phyloP scores from a whole-genome alignment of 352 stramenopile species.

The Pythium scleroteichum region DNA sequence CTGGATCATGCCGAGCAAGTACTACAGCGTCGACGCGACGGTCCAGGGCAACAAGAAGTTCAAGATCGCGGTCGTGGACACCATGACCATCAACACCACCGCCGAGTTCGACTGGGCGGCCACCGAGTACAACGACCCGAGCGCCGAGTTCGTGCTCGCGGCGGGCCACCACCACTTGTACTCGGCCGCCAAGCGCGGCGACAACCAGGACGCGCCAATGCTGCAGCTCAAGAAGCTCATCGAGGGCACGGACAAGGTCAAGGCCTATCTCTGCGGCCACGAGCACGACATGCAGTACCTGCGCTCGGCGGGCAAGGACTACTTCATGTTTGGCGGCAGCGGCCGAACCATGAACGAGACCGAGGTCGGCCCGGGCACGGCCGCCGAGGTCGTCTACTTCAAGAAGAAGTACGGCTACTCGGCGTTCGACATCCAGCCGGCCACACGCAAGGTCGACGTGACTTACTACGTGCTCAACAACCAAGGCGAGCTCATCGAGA shows the following conservation, averaged over 20 bases:
- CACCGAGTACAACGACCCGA: conserved; percentile 28
- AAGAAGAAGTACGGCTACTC: conserved; percentile 39
- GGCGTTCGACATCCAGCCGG: conserved; percentile 34
- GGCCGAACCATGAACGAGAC: conserved; percentile 34
- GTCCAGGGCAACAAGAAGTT: conserved; percentile 28
- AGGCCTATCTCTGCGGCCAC: conserved; percentile 42
- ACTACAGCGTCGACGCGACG: conserved; percentile 34
- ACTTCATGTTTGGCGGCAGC: conserved; percentile 41
- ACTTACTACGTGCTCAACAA: conserved; percentile 43
- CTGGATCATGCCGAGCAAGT: conserved; percentile 44
- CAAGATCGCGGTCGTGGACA: conserved; percentile 41
- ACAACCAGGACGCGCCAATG: conserved; percentile 35
- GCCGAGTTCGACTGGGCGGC: conserved; percentile 30
- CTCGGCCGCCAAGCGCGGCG: conserved; percentile 30
- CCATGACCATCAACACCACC: conserved; percentile 28
- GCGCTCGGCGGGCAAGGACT: conserved; percentile 31
- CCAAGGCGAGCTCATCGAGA: conserved; percentile 32
- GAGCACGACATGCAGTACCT: conserved; percentile 50
- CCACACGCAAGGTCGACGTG: conserved; percentile 29
- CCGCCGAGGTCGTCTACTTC: conserved; percentile 36
- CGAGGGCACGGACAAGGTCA: conserved; percentile 30
- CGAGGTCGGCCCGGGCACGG: conserved; percentile 29
- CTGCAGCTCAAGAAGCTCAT: conserved; percentile 28
- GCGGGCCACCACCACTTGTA: conserved; percentile 41
- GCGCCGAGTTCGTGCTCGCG: conserved; percentile 29